Evolutionary conservation across 208 protist species (phyloP).

Genomic region (Endotrypanum monterogeii): DNA sequence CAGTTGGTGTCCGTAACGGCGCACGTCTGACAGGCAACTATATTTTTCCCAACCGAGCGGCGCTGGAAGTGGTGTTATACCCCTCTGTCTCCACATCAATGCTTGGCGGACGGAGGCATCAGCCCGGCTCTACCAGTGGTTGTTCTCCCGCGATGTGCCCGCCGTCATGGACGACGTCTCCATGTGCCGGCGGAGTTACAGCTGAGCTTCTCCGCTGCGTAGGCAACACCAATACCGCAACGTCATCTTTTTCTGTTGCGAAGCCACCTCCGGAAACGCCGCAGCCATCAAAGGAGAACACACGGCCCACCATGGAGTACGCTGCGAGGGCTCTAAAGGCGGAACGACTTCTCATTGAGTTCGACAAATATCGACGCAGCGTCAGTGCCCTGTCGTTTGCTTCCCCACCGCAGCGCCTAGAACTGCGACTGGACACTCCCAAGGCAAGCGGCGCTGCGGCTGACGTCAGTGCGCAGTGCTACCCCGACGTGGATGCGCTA

Average conservation of each 20-base stretch:
- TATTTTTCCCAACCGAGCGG: neutral
- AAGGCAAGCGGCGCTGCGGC: neutral
- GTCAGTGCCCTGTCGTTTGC: neutral
- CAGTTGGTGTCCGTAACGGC: neutral
- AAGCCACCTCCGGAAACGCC: neutral
- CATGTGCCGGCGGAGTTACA: neutral
- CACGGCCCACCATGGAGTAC: constrained; percentile 5
- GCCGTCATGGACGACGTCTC: neutral
- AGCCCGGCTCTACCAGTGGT: neutral
- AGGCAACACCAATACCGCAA: constrained; percentile 3
- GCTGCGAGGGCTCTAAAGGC: constrained; percentile 6
- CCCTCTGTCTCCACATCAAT: neutral
- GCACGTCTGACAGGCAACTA: neutral
- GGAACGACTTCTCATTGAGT: neutral
- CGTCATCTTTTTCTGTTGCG: neutral
- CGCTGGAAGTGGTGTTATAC: neutral
- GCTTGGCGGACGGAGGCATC: neutral
- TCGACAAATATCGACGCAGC: constrained; percentile 14
- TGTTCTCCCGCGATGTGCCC: neutral
- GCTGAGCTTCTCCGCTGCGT: neutral
- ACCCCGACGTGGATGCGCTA: neutral
- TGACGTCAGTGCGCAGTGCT: neutral
- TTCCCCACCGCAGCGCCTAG: neutral
- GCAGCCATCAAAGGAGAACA: constrained; percentile 2
- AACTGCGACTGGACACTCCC: neutral